Conservation (phyloP, 140 eudicot species). For the Oenanthe javanica region DNA sequence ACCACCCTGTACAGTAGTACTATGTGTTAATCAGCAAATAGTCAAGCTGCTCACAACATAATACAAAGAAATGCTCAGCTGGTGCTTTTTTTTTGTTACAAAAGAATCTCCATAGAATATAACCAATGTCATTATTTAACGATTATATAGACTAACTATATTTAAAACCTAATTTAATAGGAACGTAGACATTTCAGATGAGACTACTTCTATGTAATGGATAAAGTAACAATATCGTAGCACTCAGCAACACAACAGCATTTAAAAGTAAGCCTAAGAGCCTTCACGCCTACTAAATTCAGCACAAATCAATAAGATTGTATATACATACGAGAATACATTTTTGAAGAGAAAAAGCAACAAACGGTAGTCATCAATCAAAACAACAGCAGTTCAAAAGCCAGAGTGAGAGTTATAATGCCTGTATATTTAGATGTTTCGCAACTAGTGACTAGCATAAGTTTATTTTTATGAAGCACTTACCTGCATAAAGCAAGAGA, state of each 20-base stretch:
- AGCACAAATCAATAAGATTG: neutral
- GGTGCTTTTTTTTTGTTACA: neutral
- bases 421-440: neutral
- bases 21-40: constrained; percentile 25
- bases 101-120: neutral
- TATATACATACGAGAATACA: neutral
- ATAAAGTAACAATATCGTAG: neutral
- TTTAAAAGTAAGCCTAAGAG: neutral
- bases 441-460: neutral
- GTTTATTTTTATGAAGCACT: constrained; percentile 12
- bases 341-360: neutral
- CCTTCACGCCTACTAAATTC: neutral
- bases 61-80: neutral
- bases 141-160: neutral
- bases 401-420: neutral
- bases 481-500: constrained; percentile 67
- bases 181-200: neutral
- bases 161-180: neutral
- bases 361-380: neutral
- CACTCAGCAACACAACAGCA: neutral
- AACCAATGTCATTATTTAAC: neutral
- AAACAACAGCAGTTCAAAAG: neutral
- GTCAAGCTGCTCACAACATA: constrained; percentile 10
- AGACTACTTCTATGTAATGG: neutral
- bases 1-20: constrained; percentile 64